These are phyloP conservation scores for Ophiostoma novo-ulmi DNA, from an alignment of 2,329 filamentous ascomycete genomes.

Conservation along the genomic window DNA sequence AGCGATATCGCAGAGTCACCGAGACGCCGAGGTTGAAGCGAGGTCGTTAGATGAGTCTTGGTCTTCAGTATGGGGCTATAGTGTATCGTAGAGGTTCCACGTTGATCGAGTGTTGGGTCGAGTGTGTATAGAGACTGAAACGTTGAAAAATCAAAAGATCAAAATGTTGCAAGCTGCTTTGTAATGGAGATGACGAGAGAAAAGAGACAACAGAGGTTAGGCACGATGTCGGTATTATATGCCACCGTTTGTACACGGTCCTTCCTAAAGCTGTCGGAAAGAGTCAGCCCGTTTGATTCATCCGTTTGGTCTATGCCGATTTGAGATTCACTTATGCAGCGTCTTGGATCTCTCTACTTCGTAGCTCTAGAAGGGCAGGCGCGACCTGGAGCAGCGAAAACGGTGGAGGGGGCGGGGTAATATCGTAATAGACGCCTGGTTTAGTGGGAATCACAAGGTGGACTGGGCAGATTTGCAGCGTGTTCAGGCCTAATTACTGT, in stretches of 20 bases:
- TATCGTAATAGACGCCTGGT: neutral
- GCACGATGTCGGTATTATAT: slow-evolving; percentile 1
- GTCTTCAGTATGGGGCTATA: neutral
- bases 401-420: slow-evolving; percentile 13
- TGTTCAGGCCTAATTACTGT: neutral
- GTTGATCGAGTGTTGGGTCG: neutral
- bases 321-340: neutral
- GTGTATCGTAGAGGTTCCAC: neutral
- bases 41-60: neutral
- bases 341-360: neutral
- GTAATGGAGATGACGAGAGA: neutral
- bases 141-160: neutral
- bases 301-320: neutral
- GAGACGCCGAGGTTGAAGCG: slow-evolving; percentile 12
- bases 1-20: slow-evolving; percentile 4
- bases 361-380: neutral
- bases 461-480: slow-evolving; percentile 3
- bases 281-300: slow-evolving; percentile 2
- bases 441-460: slow-evolving; percentile 11
- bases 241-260: neutral
- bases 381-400: neutral
- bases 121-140: neutral
- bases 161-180: neutral
- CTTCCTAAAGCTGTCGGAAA: neutral
- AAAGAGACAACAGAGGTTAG: slow-evolving; percentile 7